phyloP scores from a whole-genome alignment of 202 grass and related monocot genomes.

The Eragrostis tef region DNA sequence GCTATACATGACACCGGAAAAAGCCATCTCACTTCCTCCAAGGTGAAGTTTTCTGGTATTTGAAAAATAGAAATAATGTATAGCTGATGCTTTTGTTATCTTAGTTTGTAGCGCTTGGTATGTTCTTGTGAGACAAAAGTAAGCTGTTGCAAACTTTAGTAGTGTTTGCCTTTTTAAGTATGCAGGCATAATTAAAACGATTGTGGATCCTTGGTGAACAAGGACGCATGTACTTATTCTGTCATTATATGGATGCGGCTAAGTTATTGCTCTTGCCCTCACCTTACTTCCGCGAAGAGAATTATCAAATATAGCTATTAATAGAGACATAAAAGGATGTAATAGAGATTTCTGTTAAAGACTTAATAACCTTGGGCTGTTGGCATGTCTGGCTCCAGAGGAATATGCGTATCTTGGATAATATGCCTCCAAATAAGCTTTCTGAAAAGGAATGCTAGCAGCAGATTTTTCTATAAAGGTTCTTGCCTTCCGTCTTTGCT shows the following conservation, averaged over 20 bases:
- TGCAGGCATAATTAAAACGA: background rate
- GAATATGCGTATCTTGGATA: constrained; percentile 25
- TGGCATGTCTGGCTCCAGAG: constrained; percentile 4
- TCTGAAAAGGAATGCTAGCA: background rate
- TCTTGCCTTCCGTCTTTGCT: constrained; percentile 24
- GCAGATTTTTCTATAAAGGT: background rate
- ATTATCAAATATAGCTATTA: background rate
- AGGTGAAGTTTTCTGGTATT: constrained; percentile 60
- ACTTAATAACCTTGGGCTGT: background rate
- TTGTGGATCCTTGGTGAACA: constrained; percentile 2
- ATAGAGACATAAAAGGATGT: background rate
- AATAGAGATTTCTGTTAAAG: background rate
- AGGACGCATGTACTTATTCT: background rate
- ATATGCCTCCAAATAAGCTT: constrained; percentile 2
- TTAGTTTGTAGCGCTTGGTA: constrained; percentile 7
- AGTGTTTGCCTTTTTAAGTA: background rate
- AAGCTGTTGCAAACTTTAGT: background rate
- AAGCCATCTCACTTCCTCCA: constrained; percentile 72
- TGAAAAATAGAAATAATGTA: constrained; percentile 2
- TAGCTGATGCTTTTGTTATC: background rate
- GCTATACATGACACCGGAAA: constrained; percentile 96
- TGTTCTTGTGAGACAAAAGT: constrained; percentile 5
- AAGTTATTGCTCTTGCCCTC: background rate
- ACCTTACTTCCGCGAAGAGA: constrained; percentile 10
- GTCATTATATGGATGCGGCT: background rate